phyloP scores from a whole-genome alignment of 169 alveolate genomes.

The Plasmodium fragile region DNA sequence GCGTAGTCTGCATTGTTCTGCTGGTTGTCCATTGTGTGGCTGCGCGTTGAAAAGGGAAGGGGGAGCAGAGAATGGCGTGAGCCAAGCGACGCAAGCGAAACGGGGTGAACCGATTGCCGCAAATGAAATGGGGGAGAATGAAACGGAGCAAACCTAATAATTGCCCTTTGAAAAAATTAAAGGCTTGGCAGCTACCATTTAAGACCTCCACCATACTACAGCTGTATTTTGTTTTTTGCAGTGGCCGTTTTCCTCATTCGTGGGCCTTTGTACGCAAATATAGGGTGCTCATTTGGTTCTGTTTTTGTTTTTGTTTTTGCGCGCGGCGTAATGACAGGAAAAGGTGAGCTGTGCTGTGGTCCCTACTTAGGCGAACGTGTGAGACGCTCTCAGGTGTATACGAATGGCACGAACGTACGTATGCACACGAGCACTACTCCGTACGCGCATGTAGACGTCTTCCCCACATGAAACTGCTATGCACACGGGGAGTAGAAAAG shows the following conservation, averaged over 20 bases:
- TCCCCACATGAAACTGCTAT: background rate
- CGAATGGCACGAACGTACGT: background rate
- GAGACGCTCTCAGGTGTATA: background rate
- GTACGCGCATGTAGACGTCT: background rate
- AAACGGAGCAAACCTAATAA: background rate
- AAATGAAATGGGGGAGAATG: background rate
- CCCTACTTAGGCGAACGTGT: background rate
- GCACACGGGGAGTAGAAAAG: background rate
- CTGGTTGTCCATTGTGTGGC: slow-evolving; percentile 22
- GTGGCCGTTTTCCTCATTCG: background rate
- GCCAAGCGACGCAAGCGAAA: background rate
- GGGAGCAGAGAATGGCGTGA: slow-evolving; percentile 10
- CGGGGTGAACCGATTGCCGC: background rate
- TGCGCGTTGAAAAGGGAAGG: background rate
- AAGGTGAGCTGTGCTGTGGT: background rate
- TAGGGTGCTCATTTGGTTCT: background rate
- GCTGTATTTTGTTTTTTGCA: background rate
- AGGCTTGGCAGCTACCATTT: background rate
- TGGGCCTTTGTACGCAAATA: background rate
- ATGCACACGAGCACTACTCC: background rate
- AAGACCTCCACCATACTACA: background rate
- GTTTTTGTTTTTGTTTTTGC: background rate
- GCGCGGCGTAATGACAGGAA: background rate
- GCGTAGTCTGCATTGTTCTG: slow-evolving; percentile 24
- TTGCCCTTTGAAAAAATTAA: background rate